Evolutionary conservation across 257 asterid species (phyloP), one percentile per base, ranked within the genome.

Genomic region (Jacaranda mimosifolia): DNA sequence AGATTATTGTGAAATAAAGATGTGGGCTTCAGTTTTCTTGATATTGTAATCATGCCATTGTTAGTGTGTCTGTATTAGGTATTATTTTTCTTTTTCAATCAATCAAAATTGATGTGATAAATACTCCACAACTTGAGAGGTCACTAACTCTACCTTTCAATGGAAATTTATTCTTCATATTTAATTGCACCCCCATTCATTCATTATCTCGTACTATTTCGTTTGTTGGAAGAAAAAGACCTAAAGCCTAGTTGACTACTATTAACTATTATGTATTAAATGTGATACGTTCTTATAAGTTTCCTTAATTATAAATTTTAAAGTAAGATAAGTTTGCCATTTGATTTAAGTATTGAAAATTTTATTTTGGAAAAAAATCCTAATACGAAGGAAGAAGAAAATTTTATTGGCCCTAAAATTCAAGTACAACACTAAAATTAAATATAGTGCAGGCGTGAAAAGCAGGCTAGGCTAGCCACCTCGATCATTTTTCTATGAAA

Each of bases 11-110:
- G 8, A 40, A 40, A 40, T 40, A 40, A 40, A 40, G 11, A 45
- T 53, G 9, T n/a, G 7, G 26, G 59, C 15, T 14, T 15, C 59
- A 14, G 15, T 52, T 68, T 68, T 48, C 74, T 49, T 68, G 74
- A 17, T 9, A 67, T 26, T 18, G 13, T 18, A 43, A 21, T 70
- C 5, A n/a, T 32, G 55, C 40, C 9, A 35, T 70, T 70, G 74
- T 15, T 70, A 52, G 12, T 35, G 75, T 59, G 9, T 53, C 65
- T 35, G 51, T 21, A 13, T 70, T 3, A 40, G 5, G 1, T 40
- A 40, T 26, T 40, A 40, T 35, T 51, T 35, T 51, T 35, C 1
- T 9, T 67, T 9, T 67, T 15, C 17, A 5, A 68, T 45, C 8
- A 19, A 64, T 12, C 4, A 40, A 56, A 35, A 39, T 3, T 63